Evolutionary conservation across 805 yeast species (phyloP).

Genomic region (Candida coleopterorum): DNA sequence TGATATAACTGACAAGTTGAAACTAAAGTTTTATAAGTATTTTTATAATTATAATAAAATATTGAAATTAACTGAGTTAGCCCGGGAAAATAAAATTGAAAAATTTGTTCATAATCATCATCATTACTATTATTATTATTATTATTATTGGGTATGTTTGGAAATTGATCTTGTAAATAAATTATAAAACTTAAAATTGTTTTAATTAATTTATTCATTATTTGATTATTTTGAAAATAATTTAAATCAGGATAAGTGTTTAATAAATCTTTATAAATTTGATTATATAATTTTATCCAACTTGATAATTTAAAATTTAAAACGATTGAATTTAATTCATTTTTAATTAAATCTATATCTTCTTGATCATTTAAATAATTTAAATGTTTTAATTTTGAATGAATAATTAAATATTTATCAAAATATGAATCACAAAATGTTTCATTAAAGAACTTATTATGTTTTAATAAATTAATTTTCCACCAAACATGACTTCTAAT

Average conservation of each 20-base stretch:
- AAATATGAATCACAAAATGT: conserved; percentile 12
- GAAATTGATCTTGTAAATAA: conserved; percentile 9
- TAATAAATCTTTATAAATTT: conserved; percentile 13
- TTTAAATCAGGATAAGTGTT: conserved; percentile 19
- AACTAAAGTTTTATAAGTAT: conserved; percentile 32
- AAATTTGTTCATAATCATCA: conserved; percentile 8
- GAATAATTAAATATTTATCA: conserved; percentile 2
- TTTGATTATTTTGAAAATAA: conserved; percentile 13
- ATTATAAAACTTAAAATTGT: conserved; percentile 29
- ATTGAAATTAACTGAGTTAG: conserved; percentile 38
- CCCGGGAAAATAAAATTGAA: conserved; percentile 29
- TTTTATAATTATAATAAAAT: conserved; percentile 31
- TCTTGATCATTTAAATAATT: background rate
- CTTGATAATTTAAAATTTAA: conserved; percentile 3
- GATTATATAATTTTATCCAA: conserved; percentile 7
- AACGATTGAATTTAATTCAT: background rate
- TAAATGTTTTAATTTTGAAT: conserved; percentile 5
- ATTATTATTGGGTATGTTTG: no score
- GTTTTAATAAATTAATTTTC: conserved; percentile 11
- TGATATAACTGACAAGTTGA: conserved; percentile 36
- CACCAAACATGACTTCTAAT: conserved; percentile 50
- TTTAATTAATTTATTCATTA: conserved; percentile 12
- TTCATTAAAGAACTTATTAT: conserved; percentile 8
- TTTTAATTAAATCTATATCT: background rate
- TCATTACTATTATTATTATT: no score